Evolutionary conservation across 306 rosid species (phyloP).

Genomic region (Glycine soja): DNA sequence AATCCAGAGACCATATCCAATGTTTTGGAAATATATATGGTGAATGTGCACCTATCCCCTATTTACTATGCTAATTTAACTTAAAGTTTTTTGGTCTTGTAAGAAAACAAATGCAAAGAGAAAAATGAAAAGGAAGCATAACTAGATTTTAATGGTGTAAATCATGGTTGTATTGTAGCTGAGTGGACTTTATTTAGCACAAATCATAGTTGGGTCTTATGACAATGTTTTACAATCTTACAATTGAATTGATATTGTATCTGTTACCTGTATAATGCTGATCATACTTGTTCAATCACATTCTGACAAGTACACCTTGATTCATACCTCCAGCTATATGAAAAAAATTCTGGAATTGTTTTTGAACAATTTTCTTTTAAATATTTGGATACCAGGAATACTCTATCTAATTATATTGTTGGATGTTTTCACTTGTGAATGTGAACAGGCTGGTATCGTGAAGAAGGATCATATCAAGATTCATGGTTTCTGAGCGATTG

Average conservation of each 20-base stretch:
- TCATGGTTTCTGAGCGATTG: slow-evolving; percentile 73
- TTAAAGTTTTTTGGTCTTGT: not conserved
- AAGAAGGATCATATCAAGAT: slow-evolving; percentile 48
- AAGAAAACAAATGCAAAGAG: not conserved
- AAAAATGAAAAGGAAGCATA: not conserved
- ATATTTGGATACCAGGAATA: not conserved
- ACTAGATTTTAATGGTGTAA: not conserved
- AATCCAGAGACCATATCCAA: not conserved
- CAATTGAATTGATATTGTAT: slow-evolving; percentile 3
- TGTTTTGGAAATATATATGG: not conserved
- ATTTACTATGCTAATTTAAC: no score
- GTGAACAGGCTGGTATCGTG: slow-evolving; percentile 51
- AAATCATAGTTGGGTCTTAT: not conserved
- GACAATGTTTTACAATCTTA: not conserved
- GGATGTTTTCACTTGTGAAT: slow-evolving; percentile 1
- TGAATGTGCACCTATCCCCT: not conserved
- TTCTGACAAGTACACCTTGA: not conserved
- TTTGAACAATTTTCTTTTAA: not conserved
- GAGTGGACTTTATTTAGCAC: not conserved
- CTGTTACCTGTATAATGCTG: not conserved
- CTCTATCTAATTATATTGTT: not conserved
- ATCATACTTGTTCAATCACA: not conserved
- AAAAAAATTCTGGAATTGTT: not conserved
- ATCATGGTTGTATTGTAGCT: not conserved
- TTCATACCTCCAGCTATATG: not conserved